Evolutionary conservation across 2,329 filamentous ascomycete genomes (phyloP).

Genomic region (Microsporum audouinii): DNA sequence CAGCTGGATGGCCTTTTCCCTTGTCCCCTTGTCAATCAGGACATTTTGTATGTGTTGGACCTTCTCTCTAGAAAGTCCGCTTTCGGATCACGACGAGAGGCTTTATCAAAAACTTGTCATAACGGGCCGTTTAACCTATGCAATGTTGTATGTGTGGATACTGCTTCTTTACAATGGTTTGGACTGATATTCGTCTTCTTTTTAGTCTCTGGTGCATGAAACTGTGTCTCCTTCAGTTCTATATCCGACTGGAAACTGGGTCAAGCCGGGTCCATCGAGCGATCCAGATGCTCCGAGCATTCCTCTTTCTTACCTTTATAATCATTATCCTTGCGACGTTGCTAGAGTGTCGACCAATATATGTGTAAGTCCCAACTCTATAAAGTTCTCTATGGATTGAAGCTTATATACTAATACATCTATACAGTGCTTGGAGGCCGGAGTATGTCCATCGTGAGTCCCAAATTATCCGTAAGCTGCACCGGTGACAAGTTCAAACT

Average conservation of each 20-base stretch:
- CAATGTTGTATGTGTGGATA: slow-evolving; percentile 7
- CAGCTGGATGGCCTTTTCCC: slow-evolving; percentile 14
- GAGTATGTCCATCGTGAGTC: neutral
- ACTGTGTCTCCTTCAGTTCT: slow-evolving; percentile 14
- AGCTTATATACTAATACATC: neutral
- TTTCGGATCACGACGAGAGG: slow-evolving; percentile 2
- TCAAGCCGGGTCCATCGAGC: slow-evolving; percentile 13
- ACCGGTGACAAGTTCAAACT: neutral
- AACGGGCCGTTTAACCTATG: slow-evolving; percentile 12
- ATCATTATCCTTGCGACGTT: slow-evolving; percentile 11
- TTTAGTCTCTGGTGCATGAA: slow-evolving; percentile 16
- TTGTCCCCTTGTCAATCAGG: slow-evolving; percentile 11
- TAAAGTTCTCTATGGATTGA: too few species aligned
- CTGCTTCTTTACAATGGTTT: too few species aligned
- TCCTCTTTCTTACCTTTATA: slow-evolving; percentile 11
- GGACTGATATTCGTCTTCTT: neutral
- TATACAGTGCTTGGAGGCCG: slow-evolving; percentile 6
- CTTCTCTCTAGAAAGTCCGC: slow-evolving; percentile 8
- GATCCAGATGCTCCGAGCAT: slow-evolving; percentile 10
- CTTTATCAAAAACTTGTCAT: slow-evolving; percentile 12
- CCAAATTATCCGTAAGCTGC: neutral
- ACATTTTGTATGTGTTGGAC: slow-evolving; percentile 10
- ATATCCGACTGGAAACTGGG: slow-evolving; percentile 13
- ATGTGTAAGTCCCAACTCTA: slow-evolving; percentile 4
- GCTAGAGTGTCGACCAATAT: slow-evolving; percentile 13